Evolutionary conservation across 371 early-diverging fungal genomes (phyloP).

Genomic region (Parasitella parasitica): DNA sequence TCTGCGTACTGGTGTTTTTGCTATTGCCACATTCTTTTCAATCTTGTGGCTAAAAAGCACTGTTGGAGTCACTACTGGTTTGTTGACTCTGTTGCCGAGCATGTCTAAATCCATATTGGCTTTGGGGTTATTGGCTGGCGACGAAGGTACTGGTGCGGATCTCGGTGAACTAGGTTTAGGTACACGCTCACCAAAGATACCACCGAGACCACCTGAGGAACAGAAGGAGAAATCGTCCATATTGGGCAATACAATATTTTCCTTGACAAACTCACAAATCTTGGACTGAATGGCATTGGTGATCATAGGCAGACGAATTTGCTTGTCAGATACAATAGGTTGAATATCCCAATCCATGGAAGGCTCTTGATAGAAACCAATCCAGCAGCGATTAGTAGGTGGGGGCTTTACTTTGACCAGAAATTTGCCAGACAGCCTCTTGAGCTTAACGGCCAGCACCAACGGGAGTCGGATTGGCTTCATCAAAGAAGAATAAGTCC

Average conservation of each 20-base stretch:
- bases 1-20: conserved; percentile 18
- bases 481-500: conserved; percentile 45
- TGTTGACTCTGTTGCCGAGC: conserved; percentile 12
- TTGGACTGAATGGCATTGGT: conserved; percentile 81
- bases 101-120: conserved; percentile 8
- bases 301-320: conserved; percentile 74
- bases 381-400: conserved; percentile 86
- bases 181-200: conserved; percentile 55
- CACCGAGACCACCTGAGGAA: conserved; percentile 61
- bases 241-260: conserved; percentile 83
- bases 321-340: conserved; percentile 83
- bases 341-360: conserved; percentile 74
- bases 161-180: conserved; percentile 16
- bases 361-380: conserved; percentile 83
- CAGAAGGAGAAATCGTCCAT: conserved; percentile 89
- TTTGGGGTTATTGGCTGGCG: background rate
- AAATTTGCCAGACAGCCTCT: conserved; percentile 67
- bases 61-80: background rate
- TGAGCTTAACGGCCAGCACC: conserved; percentile 72
- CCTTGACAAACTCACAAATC: conserved; percentile 78
- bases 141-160: background rate
- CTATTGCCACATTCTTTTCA: too few relatives aligned
- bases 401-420: conserved; percentile 79
- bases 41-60: background rate
- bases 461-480: conserved; percentile 76